phyloP scores from a whole-genome alignment of 345 rosid species.

The Boechera divaricarpa region DNA sequence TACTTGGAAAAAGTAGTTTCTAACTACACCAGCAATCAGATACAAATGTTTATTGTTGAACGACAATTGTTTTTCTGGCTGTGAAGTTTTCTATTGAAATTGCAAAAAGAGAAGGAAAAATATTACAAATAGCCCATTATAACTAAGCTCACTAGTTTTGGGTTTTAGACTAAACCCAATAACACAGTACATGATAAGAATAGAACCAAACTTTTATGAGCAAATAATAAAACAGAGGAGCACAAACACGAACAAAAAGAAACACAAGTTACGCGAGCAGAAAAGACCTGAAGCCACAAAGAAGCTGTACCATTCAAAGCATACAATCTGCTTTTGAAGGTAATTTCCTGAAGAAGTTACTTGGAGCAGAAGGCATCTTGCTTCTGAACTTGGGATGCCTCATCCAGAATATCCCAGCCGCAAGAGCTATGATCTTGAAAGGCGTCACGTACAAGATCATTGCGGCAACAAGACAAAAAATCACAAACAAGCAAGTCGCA shows the following conservation, averaged over 20 bases:
- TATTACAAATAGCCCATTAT: not conserved
- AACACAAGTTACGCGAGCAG: not conserved
- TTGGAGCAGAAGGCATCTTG: slow-evolving; percentile 83
- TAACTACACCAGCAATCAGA: not conserved
- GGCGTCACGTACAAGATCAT: slow-evolving; percentile 71
- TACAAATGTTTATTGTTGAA: no score
- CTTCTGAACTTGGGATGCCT: slow-evolving; percentile 86
- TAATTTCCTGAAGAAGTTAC: slow-evolving; percentile 85
- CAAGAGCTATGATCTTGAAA: slow-evolving; percentile 66
- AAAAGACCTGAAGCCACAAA: not conserved
- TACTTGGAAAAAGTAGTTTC: not conserved
- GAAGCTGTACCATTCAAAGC: slow-evolving; percentile 50
- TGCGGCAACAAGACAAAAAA: slow-evolving; percentile 73
- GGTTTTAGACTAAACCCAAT: not conserved
- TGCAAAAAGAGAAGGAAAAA: not conserved
- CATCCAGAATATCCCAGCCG: slow-evolving; percentile 66
- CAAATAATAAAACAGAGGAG: slow-evolving; percentile 7
- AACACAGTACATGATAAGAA: not conserved
- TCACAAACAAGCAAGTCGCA: slow-evolving; percentile 72
- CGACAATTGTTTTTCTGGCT: not conserved
- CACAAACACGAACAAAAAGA: not conserved
- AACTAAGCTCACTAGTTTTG: slow-evolving; percentile 12
- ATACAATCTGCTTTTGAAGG: slow-evolving; percentile 81
- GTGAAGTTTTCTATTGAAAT: not conserved
- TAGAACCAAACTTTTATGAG: not conserved